phyloP scores from a whole-genome alignment of 768 basidiomycete genomes.

The Pisolithus sp. region DNA sequence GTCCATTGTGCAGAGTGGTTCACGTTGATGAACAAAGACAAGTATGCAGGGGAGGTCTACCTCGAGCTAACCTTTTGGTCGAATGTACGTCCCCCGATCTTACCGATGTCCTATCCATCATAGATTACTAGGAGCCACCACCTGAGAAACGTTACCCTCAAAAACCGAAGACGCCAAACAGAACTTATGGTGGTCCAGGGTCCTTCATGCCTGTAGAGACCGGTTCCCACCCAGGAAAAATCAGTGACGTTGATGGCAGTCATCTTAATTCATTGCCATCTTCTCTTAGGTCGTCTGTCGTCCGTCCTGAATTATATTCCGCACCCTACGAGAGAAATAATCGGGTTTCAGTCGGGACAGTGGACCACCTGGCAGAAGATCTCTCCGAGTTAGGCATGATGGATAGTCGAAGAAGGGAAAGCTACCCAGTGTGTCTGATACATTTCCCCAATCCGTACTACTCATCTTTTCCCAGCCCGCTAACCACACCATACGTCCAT shows the following conservation, averaged over 20 bases:
- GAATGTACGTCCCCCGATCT: slow-evolving; percentile 51
- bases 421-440: slow-evolving; percentile 44
- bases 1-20: slow-evolving; percentile 74
- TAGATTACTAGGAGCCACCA: slow-evolving; percentile 56
- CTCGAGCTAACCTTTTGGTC: slow-evolving; percentile 97
- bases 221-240: slow-evolving; percentile 11
- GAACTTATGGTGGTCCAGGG: slow-evolving; percentile 75
- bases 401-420: slow-evolving; percentile 48
- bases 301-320: slow-evolving; percentile 64
- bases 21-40: slow-evolving; percentile 80
- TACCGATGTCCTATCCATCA: slow-evolving; percentile 4
- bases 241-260: slow-evolving; percentile 30
- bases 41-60: slow-evolving; percentile 93
- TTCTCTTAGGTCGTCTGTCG: slow-evolving; percentile 55
- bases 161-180: slow-evolving; percentile 45
- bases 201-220: slow-evolving; percentile 56
- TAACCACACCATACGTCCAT: slow-evolving; percentile 30
- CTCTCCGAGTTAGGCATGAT: slow-evolving; percentile 61
- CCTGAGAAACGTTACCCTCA: slow-evolving; percentile 61
- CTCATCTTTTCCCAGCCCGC: slow-evolving; percentile 25
- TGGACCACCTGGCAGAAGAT: slow-evolving; percentile 55
- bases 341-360: slow-evolving; percentile 25
- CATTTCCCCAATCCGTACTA: slow-evolving; percentile 3
- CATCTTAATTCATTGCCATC: slow-evolving; percentile 50
- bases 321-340: slow-evolving; percentile 63